phyloP scores from a whole-genome alignment of 441 rosid species.

The Arabidopsis hybrid region DNA sequence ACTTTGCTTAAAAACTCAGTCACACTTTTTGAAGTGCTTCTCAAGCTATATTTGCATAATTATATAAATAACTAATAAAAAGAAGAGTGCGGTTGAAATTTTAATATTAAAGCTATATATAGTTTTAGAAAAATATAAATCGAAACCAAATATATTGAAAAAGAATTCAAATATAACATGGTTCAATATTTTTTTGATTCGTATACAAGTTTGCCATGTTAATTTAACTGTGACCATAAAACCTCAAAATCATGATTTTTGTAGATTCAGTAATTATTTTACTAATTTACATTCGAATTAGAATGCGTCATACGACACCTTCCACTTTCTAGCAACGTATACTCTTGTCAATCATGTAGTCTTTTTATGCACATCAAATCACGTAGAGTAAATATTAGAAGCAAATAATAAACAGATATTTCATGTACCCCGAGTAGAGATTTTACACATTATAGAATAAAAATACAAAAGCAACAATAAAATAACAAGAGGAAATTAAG shows the following conservation, averaged over 20 bases:
- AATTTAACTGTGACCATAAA: slow-evolving; percentile 9
- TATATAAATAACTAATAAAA: slow-evolving; percentile 7
- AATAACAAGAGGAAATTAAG: neutral
- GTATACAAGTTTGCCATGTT: slow-evolving; percentile 41
- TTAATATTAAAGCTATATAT: neutral
- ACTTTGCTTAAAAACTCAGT: slow-evolving; percentile 47
- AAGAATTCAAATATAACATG: slow-evolving; percentile 18
- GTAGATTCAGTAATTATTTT: neutral
- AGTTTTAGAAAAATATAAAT: neutral
- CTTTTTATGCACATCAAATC: neutral
- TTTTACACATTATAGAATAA: too few relatives aligned
- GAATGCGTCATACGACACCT: slow-evolving; percentile 12
- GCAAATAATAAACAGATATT: too few relatives aligned
- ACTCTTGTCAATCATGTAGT: neutral
- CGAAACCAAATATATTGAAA: slow-evolving; percentile 10
- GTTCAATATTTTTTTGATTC: slow-evolving; percentile 10
- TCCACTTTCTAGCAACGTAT: slow-evolving; percentile 25
- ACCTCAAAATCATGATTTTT: neutral
- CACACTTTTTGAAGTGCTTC: slow-evolving; percentile 45
- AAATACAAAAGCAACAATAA: neutral
- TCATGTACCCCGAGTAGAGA: too few relatives aligned
- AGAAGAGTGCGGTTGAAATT: slow-evolving; percentile 30
- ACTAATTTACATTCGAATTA: neutral
- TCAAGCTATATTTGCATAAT: slow-evolving; percentile 36
- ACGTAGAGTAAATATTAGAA: too few relatives aligned